Conservation (phyloP, 805 yeast genomes). For the Gaillardinia entomophila region DNA sequence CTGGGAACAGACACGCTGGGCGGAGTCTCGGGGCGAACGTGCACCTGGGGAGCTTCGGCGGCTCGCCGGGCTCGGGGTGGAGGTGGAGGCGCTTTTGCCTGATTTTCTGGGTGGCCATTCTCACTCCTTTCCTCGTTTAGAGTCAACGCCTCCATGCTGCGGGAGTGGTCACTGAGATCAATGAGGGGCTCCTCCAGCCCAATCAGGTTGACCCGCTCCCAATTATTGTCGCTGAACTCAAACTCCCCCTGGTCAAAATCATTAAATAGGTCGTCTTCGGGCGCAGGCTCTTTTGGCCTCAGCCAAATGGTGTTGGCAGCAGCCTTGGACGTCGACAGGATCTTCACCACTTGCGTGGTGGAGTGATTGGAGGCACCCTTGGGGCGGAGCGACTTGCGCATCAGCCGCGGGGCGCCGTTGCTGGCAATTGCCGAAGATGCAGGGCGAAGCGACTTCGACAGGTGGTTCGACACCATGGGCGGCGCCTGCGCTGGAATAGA, state of each 20-base stretch:
- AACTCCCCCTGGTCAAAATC: slow-evolving; percentile 36
- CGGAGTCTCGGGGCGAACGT: too few relatives aligned
- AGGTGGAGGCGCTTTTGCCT: too few relatives aligned
- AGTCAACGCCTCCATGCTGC: neutral
- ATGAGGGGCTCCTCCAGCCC: neutral
- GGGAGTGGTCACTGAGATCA: neutral
- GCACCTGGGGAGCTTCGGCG: too few relatives aligned
- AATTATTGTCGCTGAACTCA: slow-evolving; percentile 13
- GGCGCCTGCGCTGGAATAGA: too few relatives aligned
- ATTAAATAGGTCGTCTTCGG: slow-evolving; percentile 22
- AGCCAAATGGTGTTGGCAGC: neutral
- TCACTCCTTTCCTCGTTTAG: too few relatives aligned
- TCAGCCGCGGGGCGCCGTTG: slow-evolving; percentile 1
- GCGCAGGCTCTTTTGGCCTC: neutral
- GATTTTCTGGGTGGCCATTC: too few relatives aligned
- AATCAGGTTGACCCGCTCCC: slow-evolving; percentile 19
- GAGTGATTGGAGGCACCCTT: neutral
- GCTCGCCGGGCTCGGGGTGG: too few relatives aligned
- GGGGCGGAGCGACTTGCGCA: slow-evolving; percentile 7
- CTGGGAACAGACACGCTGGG: too few relatives aligned
- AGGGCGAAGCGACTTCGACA: too few relatives aligned
- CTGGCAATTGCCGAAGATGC: slow-evolving; percentile 2
- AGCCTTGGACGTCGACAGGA: neutral
- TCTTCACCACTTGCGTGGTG: neutral
- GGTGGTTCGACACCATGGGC: too few relatives aligned